Percentiles rank a stretch among this genome's conserved stretches.
phyloP scores from a whole-genome alignment of 2,329 filamentous ascomycete genomes.

The Pestalotiopsis sp. region DNA sequence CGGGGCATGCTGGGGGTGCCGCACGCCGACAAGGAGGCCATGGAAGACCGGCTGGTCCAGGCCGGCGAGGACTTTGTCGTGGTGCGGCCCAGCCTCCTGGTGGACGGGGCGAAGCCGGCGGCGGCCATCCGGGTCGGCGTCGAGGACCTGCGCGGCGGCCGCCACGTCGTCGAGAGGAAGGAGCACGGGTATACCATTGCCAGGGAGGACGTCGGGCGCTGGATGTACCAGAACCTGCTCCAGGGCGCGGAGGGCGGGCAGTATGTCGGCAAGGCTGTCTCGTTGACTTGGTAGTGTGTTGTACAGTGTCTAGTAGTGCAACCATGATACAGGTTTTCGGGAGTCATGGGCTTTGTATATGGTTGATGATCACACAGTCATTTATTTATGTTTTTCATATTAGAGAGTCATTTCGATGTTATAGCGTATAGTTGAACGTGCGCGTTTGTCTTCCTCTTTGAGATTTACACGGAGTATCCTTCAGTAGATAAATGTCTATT shows the following conservation, averaged over 20 bases:
- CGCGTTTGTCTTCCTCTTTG: no score
- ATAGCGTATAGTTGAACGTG: no score
- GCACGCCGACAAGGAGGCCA: constrained; percentile 50
- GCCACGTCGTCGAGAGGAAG: constrained; percentile 27
- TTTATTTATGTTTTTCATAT: no score
- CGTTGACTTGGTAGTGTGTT: background rate
- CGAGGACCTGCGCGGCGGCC: constrained; percentile 37
- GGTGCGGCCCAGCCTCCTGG: constrained; percentile 41
- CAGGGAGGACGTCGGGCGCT: constrained; percentile 49
- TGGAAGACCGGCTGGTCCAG: constrained; percentile 40
- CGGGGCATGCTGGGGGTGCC: constrained; percentile 41
- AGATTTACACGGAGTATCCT: no score
- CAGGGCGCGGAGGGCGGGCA: constrained; percentile 4
- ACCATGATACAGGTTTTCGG: no score
- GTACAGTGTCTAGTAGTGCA: background rate
- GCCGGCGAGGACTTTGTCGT: constrained; percentile 39
- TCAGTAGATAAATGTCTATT: no score
- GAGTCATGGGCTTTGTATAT: no score
- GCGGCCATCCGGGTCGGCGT: constrained; percentile 39
- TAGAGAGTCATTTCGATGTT: no score
- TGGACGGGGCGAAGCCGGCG: constrained; percentile 29
- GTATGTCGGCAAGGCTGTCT: background rate
- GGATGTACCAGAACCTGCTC: constrained; percentile 46
- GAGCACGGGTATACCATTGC: constrained; percentile 51
- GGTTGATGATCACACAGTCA: no score